phyloP scores from a whole-genome alignment of 371 early-diverging fungal genomes.

The Lichtheimia corymbifera region DNA sequence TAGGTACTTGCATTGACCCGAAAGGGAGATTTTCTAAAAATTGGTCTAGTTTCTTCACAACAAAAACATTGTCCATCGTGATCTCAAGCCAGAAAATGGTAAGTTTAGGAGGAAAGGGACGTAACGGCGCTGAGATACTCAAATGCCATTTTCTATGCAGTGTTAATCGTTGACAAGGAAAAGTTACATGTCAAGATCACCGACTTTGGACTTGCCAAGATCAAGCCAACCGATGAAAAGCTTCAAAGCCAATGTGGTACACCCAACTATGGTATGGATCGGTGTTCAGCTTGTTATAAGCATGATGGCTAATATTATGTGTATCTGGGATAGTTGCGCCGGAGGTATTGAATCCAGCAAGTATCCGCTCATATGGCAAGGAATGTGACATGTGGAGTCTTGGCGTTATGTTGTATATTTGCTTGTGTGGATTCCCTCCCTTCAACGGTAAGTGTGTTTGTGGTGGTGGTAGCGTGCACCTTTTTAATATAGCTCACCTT shows the following conservation, averaged over 20 bases:
- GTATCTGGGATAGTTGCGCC: conserved; percentile 71
- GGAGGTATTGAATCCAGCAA: conserved; percentile 79
- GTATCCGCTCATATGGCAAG: conserved; percentile 73
- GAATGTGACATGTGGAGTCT: conserved; percentile 98
- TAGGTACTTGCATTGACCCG: conserved; percentile 11
- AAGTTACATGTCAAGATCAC: conserved; percentile 80
- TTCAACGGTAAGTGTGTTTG: conserved; percentile 61
- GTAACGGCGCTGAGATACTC: neutral
- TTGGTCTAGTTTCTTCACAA: conserved; percentile 37
- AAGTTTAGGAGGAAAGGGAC: neutral
- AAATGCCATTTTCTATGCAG: conserved; percentile 80
- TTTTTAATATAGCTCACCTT: neutral
- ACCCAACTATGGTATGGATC: conserved; percentile 83
- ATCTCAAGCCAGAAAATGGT: conserved; percentile 54
- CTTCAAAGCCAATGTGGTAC: conserved; percentile 93
- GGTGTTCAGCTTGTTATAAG: neutral
- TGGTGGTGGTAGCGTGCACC: neutral
- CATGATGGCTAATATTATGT: neutral
- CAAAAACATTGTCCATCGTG: conserved; percentile 39
- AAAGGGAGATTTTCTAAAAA: neutral
- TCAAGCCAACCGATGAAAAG: conserved; percentile 52
- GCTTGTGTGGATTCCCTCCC: conserved; percentile 95
- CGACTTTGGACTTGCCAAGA: conserved; percentile 95
- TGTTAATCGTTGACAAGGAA: conserved; percentile 68
- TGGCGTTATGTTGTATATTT: conserved; percentile 98